Conservation (phyloP, 179 eudicot species). For the Spinacia oleracea region DNA sequence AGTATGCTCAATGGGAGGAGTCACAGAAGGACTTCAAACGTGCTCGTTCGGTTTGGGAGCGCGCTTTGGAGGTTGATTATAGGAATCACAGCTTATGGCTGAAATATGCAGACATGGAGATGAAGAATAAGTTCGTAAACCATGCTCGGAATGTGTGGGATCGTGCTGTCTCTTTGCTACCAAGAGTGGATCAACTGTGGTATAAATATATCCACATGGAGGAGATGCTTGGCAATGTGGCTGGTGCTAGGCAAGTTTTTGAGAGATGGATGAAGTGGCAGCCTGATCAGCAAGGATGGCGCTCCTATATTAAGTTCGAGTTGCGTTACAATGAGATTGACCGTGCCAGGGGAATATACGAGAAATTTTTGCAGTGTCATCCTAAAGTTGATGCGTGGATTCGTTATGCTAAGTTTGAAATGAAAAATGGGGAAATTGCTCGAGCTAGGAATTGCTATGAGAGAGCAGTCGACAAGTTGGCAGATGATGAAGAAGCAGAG, state of each 20-base stretch:
- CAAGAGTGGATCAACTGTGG: conserved; percentile 83
- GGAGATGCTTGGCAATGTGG: conserved; percentile 71
- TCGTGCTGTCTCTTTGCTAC: conserved; percentile 59
- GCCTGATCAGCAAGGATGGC: conserved; percentile 88
- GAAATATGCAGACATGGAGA: conserved; percentile 76
- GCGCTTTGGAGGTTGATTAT: conserved; percentile 71
- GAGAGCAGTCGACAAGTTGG: conserved; percentile 69
- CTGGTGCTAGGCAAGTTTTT: conserved; percentile 73
- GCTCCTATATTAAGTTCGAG: conserved; percentile 70
- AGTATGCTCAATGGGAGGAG: conserved; percentile 91
- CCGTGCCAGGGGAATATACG: conserved; percentile 63
- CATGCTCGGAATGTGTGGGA: conserved; percentile 82
- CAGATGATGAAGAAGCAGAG: conserved; percentile 87
- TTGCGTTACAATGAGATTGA: conserved; percentile 78
- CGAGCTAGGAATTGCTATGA: conserved; percentile 66
- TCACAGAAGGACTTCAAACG: conserved; percentile 74
- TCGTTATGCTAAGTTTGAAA: conserved; percentile 71
- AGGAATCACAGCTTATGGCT: conserved; percentile 67
- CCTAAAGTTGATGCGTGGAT: conserved; percentile 72
- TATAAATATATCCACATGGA: conserved; percentile 91
- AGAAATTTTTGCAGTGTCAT: conserved; percentile 61
- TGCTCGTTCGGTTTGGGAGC: conserved; percentile 81
- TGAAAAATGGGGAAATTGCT: conserved; percentile 75
- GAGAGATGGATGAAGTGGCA: conserved; percentile 87
- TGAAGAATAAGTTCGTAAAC: conserved; percentile 73